Base-by-base conservation (phyloP, 257 asterid genomes). In the Solanum clarkiae region DNA sequence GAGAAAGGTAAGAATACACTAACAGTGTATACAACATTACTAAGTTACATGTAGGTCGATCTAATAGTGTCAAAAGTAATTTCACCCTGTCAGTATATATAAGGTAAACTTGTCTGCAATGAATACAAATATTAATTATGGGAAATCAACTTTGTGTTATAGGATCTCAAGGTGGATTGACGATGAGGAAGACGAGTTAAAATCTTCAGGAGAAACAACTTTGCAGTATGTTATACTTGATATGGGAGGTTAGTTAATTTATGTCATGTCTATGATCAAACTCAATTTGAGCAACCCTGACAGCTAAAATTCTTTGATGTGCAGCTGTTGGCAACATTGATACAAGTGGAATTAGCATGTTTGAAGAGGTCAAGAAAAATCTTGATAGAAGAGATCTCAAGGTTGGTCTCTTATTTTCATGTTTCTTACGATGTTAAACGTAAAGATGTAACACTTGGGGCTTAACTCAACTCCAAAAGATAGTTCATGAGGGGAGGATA, bases 291-390 rank as follows among this genome's bases (percentile, higher is more conserved):
- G 44, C 22, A 8, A 32, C 45, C 51, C 59, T 79, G 29, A 53
- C 65, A 79, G 83, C 70, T 72, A 45, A 36, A 53, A 55, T 70
- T 83, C 11, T 57, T 85, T 51, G 29, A 86, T 60, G 68, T n/a
- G 84, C 94, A 97, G 99, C 99, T 55, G 96, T 97, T 6, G 99
- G 95, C 17, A 97, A 95, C 93, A 95, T 97, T 24, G 99, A 97
- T 69, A 97, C 99, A 11, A 97, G 99, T 26, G 99, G 99, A 84
- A 92, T 97, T 44, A 91, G 95, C 91, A 95, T 97, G 99, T 85
- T 95, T 11, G 93, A 97, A 36, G 99, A 97, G 92, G 88, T 95
- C 24, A 91, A 91, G 89, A 95, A 95, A 93, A 90, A 86, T 74
- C 75, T 89, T 0, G 99, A 95, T 18, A 89, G 98, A 82, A 92